Conservation (phyloP, 2,329 filamentous ascomycete genomes). For the Colletotrichum gigasporum region DNA sequence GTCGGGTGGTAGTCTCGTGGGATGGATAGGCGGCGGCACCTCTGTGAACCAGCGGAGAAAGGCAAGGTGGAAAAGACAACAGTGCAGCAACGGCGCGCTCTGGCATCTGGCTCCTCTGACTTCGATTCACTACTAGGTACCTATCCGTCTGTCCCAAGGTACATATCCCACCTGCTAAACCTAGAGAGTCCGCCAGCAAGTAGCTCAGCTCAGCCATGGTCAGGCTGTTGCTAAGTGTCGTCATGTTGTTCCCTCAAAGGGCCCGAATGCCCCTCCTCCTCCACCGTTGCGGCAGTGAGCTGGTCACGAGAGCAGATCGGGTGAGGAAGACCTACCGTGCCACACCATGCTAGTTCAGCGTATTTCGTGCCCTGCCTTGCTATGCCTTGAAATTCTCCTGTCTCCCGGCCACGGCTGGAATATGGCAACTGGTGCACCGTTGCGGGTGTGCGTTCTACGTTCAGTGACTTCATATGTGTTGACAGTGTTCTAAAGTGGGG, state of each 20-base stretch:
- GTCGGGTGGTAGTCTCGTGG: slow-evolving; percentile 12
- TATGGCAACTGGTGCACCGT: not conserved
- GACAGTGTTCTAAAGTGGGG: too few relatives aligned
- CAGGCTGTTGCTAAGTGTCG: too few relatives aligned
- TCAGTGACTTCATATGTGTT: too few relatives aligned
- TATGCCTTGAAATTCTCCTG: too few relatives aligned
- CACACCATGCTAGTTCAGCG: not conserved
- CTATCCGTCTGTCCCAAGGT: not conserved
- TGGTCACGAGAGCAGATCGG: slow-evolving; percentile 10
- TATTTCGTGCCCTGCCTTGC: not conserved
- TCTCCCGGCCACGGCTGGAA: not conserved
- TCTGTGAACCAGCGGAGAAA: not conserved
- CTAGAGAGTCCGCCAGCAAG: not conserved
- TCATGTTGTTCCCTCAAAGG: not conserved
- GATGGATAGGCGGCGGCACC: slow-evolving; percentile 1
- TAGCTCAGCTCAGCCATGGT: not conserved
- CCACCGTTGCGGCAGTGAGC: not conserved
- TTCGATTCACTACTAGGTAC: too few relatives aligned
- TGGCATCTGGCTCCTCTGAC: not conserved
- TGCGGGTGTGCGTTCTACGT: not conserved
- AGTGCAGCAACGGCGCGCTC: not conserved
- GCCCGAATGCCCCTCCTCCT: not conserved
- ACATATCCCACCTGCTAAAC: not conserved
- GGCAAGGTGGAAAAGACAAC: not conserved
- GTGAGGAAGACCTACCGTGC: not conserved